A percentile compares a stretch with the other conserved stretches of the same genome.
Evolutionary conservation across 129 eudicot genomes (phyloP).

Genomic region (Centrapalus pauciflorus): DNA sequence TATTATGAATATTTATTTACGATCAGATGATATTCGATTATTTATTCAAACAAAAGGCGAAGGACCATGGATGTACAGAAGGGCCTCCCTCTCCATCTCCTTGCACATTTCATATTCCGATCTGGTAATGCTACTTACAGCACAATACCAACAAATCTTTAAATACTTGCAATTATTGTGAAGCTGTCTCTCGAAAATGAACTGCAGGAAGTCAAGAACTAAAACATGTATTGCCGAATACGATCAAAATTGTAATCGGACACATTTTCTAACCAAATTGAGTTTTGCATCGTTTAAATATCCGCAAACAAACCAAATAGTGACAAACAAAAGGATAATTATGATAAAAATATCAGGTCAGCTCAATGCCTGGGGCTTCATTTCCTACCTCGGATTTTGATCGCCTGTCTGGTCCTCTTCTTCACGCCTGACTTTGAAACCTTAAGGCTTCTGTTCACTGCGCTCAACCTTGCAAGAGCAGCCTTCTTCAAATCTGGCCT

Average conservation of each 20-base stretch:
- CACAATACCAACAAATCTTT: no score
- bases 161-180: no score
- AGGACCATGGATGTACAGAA: no score
- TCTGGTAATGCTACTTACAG: no score
- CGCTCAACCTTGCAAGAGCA: constrained; percentile 93
- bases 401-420: constrained; percentile 93
- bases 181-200: no score
- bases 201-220: no score
- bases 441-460: constrained; percentile 80
- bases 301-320: neutral
- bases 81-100: no score
- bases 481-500: constrained; percentile 98
- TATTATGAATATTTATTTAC: no score
- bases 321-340: constrained; percentile 3
- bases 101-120: no score
- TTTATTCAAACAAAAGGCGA: no score
- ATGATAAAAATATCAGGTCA: constrained; percentile 2
- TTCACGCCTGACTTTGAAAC: constrained; percentile 89
- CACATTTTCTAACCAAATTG: neutral
- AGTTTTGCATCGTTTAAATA: neutral
- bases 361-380: constrained; percentile 21
- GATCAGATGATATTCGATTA: no score
- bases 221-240: neutral
- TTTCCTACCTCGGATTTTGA: constrained; percentile 35
- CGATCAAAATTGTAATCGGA: constrained; percentile 18